Evolutionary conservation across 192 early-diverging fungal species (phyloP), one percentile per base, ranked within the genome.

Genomic region (Rhizophagus clarus): DNA sequence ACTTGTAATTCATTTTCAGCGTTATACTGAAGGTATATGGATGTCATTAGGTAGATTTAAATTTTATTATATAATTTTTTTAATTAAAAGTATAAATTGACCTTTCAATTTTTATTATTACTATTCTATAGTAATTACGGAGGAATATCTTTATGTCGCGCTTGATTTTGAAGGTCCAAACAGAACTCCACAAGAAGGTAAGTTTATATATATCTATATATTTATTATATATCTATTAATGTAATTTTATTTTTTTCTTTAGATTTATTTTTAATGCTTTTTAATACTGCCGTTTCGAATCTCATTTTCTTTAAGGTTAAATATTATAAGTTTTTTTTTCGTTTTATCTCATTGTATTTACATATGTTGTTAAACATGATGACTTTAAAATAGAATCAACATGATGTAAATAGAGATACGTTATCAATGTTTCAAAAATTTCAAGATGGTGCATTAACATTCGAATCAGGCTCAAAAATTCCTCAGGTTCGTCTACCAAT

Each of bases 371-470:
- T 11, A 40, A 0, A 70, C 29, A 14, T 32, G 9, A 2, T n/a
- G 14, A 28, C 5, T 76, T 22, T 15, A 40, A 17, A 29, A 42
- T 5, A 79, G 63, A 76, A 77, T 62, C 70, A 77, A 26, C 76
- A 63, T 61, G 28, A 61, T 12, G 40, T 80, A 12, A 75, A 66
- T 28, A 20, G 72, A 75, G 79, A 81, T 45, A 81, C 76, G 29
- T 81, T 63, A 4, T 20, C 61, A 45, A 81, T 81, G 80, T 81
- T 81, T 70, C 73, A 81, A 60, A 60, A 74, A 31, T 81, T 81
- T 63, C 80, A 81, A 56, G 80, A 69, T 51, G 64, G 77, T 12
- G 61, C 64, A 3, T 29, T 15, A 4, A 69, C 40, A 14, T 79
- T 79, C 20, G 45, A 56, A 4, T n/a, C 47, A 49, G 62, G 69